phyloP scores from a whole-genome alignment of 768 basidiomycete species.

The Suillus bovinus region DNA sequence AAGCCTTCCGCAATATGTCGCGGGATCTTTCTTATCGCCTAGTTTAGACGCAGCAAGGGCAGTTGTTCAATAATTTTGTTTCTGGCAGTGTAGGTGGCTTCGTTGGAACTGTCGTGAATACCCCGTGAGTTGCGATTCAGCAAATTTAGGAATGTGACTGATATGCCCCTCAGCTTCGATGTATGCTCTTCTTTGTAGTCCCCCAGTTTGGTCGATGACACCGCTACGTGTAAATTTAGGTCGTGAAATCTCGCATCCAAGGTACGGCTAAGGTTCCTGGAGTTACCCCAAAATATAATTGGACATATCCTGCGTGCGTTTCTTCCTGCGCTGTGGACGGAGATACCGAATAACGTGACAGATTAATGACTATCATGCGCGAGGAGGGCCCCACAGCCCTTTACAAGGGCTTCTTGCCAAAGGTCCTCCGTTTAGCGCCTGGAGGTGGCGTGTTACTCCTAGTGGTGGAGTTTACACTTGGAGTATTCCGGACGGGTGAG shows the following conservation, averaged over 20 bases:
- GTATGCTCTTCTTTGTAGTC: conserved; percentile 28
- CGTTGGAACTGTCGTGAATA: conserved; percentile 88
- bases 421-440: conserved; percentile 92
- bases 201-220: neutral
- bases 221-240: conserved; percentile 43
- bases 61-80: conserved; percentile 88
- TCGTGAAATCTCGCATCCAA: conserved; percentile 96
- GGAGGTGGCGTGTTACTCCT: conserved; percentile 93
- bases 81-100: conserved; percentile 91
- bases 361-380: conserved; percentile 72
- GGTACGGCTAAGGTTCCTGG: conserved; percentile 64
- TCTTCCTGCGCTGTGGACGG: conserved; percentile 1
- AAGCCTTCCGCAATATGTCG: conserved; percentile 17
- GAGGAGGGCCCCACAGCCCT: conserved; percentile 86
- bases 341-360: conserved; percentile 20
- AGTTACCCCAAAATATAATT: conserved; percentile 84
- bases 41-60: conserved; percentile 58
- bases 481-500: conserved; percentile 71
- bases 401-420: conserved; percentile 95
- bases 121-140: conserved; percentile 58
- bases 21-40: neutral
- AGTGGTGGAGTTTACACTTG: conserved; percentile 87
- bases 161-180: conserved; percentile 41
- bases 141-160: conserved; percentile 13
- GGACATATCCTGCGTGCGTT: conserved; percentile 86